Base-by-base conservation (phyloP, 257 asterid species). In the Ballota nigra region DNA sequence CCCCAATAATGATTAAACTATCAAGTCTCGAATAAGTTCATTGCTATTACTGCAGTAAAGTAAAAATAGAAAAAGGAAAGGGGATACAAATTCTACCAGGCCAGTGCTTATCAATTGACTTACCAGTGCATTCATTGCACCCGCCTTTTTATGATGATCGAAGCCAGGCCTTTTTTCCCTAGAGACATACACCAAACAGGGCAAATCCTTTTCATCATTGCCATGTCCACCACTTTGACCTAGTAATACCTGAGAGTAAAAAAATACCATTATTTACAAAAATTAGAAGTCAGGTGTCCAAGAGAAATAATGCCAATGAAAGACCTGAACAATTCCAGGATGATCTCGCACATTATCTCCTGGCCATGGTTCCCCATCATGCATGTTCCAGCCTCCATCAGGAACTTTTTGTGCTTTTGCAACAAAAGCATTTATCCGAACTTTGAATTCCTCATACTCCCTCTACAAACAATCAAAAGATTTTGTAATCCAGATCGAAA, bases 361-460 rank as follows among this genome's bases (percentile, higher is more conserved):
- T 23, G 71, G 43, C 71, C 71, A 66, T 1, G 58, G 26, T 47
- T 40, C 26, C 60, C 71, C 71, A 45, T 66, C 71, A 45, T 66
- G 71, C 71, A 66, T 66, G 31, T 24, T 45, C 71, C 71, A 66
- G 47, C 71, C 71, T 45, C 52, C 71, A 26, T 66, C 71, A n/a
- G 60, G 60, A 26, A 66, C 60, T 51, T 66, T 66, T 43, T 28
- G 43, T 4, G 60, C 56, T 66, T 66, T 66, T 34, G 71, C 43
- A 45, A 66, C 70, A 22, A 24, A 43, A 8, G 58, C 40, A 43
- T 66, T 66, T 22, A 66, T 66, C 41, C 70, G 43, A 66, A 66
- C 71, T 66, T 66, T 66, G 59, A 66, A 66, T 45, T 66, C 71
- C 24, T 66, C 71, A n/a, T 66, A 66, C 71, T 66, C 71, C 71